A percentile compares a stretch with the other conserved stretches of the same genome.
Conservation (phyloP, 441 rosid species). For the Viola pubescens region DNA sequence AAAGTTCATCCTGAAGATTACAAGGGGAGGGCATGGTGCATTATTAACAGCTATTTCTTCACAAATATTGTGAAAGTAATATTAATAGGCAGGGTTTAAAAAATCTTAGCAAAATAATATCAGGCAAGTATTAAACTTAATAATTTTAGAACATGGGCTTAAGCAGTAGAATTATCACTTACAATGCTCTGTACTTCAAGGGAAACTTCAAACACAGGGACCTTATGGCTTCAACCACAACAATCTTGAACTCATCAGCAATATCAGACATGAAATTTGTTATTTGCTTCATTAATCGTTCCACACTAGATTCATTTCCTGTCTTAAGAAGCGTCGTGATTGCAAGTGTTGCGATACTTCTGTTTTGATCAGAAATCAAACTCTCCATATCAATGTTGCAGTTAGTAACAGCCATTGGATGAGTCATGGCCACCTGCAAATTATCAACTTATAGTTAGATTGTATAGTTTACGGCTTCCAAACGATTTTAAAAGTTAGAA, state of each 20-base stretch:
- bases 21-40: constrained; percentile 4
- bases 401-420: constrained; percentile 97
- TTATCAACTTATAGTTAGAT: constrained; percentile 15
- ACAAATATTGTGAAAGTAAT: too few relatives aligned
- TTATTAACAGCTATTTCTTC: not conserved
- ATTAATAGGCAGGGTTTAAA: too few relatives aligned
- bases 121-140: not conserved
- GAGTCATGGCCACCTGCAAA: constrained; percentile 93
- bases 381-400: constrained; percentile 99
- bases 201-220: constrained; percentile 91
- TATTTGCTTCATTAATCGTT: constrained; percentile 94
- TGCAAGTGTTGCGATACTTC: constrained; percentile 96
- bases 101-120: not conserved
- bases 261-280: constrained; percentile 98
- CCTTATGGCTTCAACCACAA: constrained; percentile 94
- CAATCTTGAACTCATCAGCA: constrained; percentile 98
- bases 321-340: constrained; percentile 94
- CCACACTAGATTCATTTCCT: constrained; percentile 94
- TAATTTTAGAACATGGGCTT: not conserved
- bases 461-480: not conserved
- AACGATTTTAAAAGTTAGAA: not conserved
- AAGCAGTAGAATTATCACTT: constrained; percentile 22
- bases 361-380: constrained; percentile 91
- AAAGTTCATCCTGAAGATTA: constrained; percentile 82
- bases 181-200: constrained; percentile 89